Evolutionary conservation across 2,329 filamentous ascomycete genomes (phyloP), one percentile per base, ranked within the genome.

Genomic region (Acephala macrosclerotiorum): DNA sequence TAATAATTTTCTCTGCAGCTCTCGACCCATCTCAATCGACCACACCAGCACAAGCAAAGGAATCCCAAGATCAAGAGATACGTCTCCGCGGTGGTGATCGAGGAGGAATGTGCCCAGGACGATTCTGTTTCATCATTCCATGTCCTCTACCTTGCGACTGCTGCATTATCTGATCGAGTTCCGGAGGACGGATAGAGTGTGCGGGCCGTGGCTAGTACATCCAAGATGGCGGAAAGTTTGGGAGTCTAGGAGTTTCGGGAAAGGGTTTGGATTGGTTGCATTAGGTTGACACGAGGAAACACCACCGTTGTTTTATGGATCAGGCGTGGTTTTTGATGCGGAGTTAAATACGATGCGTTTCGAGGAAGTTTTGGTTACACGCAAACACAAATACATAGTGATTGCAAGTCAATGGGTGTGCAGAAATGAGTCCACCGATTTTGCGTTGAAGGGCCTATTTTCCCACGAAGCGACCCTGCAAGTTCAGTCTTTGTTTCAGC

Each of bases 81-180:
- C 61, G 67, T 8, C 67, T 78, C 36, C 70, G 77, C 58, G 76
- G 77, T 53, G 77, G 77, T 14, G 69, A 74, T 22, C 29, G 55
- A 9, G 55, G 55, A 35, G 55, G 14, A 64, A 60, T 47, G 20
- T 80, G 78, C 61, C 77, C 75, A 5, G 78, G 77, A 9, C 73
- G 78, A 7, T 78, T 79, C 63, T 79, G 78, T 72, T 79, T 79
- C 66, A 75, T 77, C 45, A 77, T 79, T 36, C 78, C 77, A 0
- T 76, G 66, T 9, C 77, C 75, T 6, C 75, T 74, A 4, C 77
- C 74, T 1, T 71, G 72, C 16, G 73, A 67, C 16, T 80, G 66
- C 7, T 68, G 70, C 63, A 73, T 74, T 42, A 70, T 71, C 42
- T 71, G 66, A 68, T 14, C 49, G 22, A 7, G 6, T 53, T 25